Evolutionary conservation across 2,329 filamentous ascomycete species (phyloP).

Genomic region (Penicillium vulpinum): DNA sequence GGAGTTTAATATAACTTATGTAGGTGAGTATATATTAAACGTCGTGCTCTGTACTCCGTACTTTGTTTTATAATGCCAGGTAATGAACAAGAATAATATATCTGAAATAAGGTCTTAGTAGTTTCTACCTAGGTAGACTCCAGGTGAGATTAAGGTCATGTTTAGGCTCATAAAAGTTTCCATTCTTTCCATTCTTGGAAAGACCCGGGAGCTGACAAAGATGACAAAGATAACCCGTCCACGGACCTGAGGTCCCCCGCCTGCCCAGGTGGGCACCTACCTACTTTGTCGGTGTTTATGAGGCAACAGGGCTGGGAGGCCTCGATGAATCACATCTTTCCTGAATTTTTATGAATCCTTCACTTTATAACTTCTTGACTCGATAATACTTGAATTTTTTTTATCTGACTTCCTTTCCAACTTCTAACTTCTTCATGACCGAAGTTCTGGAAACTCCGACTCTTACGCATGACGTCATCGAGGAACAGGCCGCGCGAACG

Average conservation of each 20-base stretch:
- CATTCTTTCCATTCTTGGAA: neutral
- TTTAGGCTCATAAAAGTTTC: neutral
- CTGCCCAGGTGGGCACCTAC: too few relatives aligned
- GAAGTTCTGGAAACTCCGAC: neutral
- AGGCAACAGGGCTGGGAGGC: too few relatives aligned
- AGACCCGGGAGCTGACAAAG: neutral
- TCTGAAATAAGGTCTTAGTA: too few relatives aligned
- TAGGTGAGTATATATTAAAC: too few relatives aligned
- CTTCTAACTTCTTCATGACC: neutral
- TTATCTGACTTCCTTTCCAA: neutral
- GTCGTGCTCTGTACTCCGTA: too few relatives aligned
- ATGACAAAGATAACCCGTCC: too few relatives aligned
- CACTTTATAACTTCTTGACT: neutral
- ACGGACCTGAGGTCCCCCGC: too few relatives aligned
- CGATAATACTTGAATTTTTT: neutral
- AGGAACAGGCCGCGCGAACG: conserved; percentile 17
- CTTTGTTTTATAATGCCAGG: neutral
- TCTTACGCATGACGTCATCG: conserved; percentile 20
- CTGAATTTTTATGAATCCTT: too few relatives aligned
- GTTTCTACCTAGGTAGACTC: too few relatives aligned
- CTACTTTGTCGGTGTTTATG: too few relatives aligned
- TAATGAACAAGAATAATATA: neutral
- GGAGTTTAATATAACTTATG: too few relatives aligned
- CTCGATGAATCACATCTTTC: neutral
- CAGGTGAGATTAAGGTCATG: neutral